Percentiles rank a stretch among this genome's conserved stretches.
phyloP scores from a whole-genome alignment of 2,329 filamentous ascomycete genomes.

The Aspergillus felis region DNA sequence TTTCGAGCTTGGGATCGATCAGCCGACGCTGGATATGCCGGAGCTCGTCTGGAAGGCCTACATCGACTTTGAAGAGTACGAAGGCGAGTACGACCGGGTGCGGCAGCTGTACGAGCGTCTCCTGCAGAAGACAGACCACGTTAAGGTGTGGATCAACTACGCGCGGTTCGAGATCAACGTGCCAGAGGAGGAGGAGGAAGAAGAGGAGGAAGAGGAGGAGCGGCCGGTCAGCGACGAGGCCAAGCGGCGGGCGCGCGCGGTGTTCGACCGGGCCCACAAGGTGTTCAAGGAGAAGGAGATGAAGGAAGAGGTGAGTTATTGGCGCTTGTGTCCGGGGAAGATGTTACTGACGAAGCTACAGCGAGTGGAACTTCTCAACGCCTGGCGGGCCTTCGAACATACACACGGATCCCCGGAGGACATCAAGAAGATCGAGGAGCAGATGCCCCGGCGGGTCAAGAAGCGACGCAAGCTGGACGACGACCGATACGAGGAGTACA shows the following conservation, averaged over 20 bases:
- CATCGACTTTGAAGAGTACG: slow-evolving; percentile 97
- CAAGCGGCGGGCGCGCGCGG: slow-evolving; percentile 72
- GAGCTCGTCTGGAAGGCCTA: slow-evolving; percentile 97
- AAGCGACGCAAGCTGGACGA: slow-evolving; percentile 88
- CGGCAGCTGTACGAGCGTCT: slow-evolving; percentile 83
- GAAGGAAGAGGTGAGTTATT: slow-evolving; percentile 68
- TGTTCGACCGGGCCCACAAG: slow-evolving; percentile 83
- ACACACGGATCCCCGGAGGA: slow-evolving; percentile 74
- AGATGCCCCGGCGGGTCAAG: slow-evolving; percentile 93
- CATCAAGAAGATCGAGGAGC: slow-evolving; percentile 76
- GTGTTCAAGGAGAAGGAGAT: slow-evolving; percentile 84
- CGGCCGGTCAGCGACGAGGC: slow-evolving; percentile 71
- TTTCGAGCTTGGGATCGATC: slow-evolving; percentile 82
- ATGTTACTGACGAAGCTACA: slow-evolving; percentile 37
- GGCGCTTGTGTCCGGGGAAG: neutral
- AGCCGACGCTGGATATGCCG: slow-evolving; percentile 88
- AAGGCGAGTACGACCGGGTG: slow-evolving; percentile 82
- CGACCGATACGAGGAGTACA: slow-evolving; percentile 91
- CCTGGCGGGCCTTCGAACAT: slow-evolving; percentile 88
- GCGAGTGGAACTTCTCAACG: slow-evolving; percentile 84
- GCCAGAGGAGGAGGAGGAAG: slow-evolving; percentile 66
- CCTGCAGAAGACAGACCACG: slow-evolving; percentile 91
- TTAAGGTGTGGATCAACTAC: slow-evolving; percentile 99
- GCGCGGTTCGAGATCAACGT: slow-evolving; percentile 98
- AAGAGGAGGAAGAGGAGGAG: slow-evolving; percentile 58